Percentiles rank a stretch among this genome's conserved stretches.
Evolutionary conservation across 306 rosid genomes (phyloP).

Genomic region (Leucaena leucocephala): DNA sequence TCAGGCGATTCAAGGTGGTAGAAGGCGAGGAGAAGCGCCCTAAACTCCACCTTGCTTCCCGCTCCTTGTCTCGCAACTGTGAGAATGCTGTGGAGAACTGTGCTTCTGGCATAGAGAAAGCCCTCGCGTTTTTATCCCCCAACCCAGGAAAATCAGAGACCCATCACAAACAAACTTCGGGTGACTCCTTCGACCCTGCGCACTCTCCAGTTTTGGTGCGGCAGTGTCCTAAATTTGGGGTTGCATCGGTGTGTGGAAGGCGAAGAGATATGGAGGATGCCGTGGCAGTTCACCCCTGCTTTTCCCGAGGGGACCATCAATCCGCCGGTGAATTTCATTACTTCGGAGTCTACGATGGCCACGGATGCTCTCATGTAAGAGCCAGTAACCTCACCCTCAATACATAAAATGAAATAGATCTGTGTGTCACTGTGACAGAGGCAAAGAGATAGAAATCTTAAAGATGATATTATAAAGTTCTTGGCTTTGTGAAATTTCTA

Average conservation of each 20-base stretch:
- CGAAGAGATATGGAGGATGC: constrained; percentile 74
- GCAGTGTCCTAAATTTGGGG: constrained; percentile 46
- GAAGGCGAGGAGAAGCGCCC: constrained; percentile 42
- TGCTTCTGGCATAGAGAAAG: constrained; percentile 35
- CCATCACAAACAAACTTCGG: neutral
- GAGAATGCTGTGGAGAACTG: constrained; percentile 34
- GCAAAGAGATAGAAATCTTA: neutral
- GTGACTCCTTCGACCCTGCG: neutral
- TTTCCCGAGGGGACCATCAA: constrained; percentile 12
- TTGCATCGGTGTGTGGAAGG: constrained; percentile 62
- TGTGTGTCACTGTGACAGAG: neutral
- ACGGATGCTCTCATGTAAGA: constrained; percentile 75
- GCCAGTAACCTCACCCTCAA: neutral
- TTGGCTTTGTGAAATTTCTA: neutral
- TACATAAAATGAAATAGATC: neutral
- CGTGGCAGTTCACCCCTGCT: constrained; percentile 45
- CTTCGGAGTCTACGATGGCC: constrained; percentile 73
- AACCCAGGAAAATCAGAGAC: neutral
- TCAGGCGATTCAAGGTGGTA: constrained; percentile 48
- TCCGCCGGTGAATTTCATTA: constrained; percentile 39
- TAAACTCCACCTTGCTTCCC: constrained; percentile 31
- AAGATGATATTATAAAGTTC: neutral
- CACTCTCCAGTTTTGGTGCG: neutral
- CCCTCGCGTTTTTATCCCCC: neutral
- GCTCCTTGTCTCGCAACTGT: constrained; percentile 34